Evolutionary conservation across 768 basidiomycete species (phyloP).

Genomic region (Rhizopogon rudus): DNA sequence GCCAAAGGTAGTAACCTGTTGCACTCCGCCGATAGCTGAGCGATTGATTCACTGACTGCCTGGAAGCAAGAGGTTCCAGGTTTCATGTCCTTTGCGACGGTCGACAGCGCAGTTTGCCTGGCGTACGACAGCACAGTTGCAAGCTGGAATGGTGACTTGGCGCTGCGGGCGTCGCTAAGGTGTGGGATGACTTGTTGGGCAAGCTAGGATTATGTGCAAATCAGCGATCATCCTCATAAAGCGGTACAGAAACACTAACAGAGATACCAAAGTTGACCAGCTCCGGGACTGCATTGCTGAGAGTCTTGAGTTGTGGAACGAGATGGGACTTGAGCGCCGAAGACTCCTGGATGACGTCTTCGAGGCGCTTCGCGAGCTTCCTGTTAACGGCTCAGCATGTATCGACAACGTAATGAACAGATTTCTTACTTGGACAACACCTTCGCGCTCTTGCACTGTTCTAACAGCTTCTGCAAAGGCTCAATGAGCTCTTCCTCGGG

Average conservation of each 20-base stretch:
- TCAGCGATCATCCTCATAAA: not conserved
- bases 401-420: constrained; percentile 3
- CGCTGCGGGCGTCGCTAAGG: constrained; percentile 70
- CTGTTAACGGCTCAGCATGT: constrained; percentile 33
- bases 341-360: constrained; percentile 71
- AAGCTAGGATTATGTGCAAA: constrained; percentile 43
- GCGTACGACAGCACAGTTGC: constrained; percentile 65
- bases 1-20: constrained; percentile 64
- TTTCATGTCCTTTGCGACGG: constrained; percentile 61
- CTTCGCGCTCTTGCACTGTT: constrained; percentile 80
- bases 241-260: constrained; percentile 35
- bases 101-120: constrained; percentile 67
- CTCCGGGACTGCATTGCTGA: constrained; percentile 72
- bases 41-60: constrained; percentile 63
- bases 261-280: constrained; percentile 91
- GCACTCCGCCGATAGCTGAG: constrained; percentile 66
- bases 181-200: constrained; percentile 89
- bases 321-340: constrained; percentile 68
- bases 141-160: constrained; percentile 77
- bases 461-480: constrained; percentile 78
- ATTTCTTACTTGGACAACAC: constrained; percentile 62
- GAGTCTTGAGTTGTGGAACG: constrained; percentile 63
- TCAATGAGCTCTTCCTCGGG: constrained; percentile 72
- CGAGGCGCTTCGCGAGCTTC: constrained; percentile 83
- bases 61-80: constrained; percentile 74